Conservation (phyloP, 306 rosid genomes). For the Rosa rugosa region DNA sequence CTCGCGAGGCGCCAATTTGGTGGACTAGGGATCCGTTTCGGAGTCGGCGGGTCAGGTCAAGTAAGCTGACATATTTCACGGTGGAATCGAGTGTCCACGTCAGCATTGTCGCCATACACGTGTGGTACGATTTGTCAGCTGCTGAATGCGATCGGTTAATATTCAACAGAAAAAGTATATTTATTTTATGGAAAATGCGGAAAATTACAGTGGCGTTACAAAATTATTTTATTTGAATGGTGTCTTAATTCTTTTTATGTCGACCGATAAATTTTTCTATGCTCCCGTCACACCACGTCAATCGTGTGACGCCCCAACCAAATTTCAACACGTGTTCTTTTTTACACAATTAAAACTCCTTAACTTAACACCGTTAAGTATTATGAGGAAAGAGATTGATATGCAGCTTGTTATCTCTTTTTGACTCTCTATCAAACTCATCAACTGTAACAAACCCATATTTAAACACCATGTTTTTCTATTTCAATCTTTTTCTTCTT, state of each 20-base stretch:
- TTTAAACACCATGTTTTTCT: too few relatives aligned
- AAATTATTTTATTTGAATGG: neutral
- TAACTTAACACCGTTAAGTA: too few relatives aligned
- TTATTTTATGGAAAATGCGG: neutral
- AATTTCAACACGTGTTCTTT: too few relatives aligned
- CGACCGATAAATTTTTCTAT: too few relatives aligned
- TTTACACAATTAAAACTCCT: too few relatives aligned
- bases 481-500: too few relatives aligned
- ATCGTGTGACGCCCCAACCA: too few relatives aligned
- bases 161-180: neutral
- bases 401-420: too few relatives aligned
- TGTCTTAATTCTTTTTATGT: neutral
- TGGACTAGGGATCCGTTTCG: conserved; percentile 22
- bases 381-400: too few relatives aligned
- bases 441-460: too few relatives aligned
- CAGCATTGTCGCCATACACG: conserved; percentile 19
- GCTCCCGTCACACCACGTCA: too few relatives aligned
- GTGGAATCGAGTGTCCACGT: conserved; percentile 33
- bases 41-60: conserved; percentile 44
- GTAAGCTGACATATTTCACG: conserved; percentile 15
- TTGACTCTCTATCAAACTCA: too few relatives aligned
- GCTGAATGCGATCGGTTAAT: neutral
- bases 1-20: conserved; percentile 26
- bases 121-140: conserved; percentile 26
- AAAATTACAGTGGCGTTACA: neutral